Conservation (phyloP, 441 rosid species). For the Dalechampia spathulata region DNA sequence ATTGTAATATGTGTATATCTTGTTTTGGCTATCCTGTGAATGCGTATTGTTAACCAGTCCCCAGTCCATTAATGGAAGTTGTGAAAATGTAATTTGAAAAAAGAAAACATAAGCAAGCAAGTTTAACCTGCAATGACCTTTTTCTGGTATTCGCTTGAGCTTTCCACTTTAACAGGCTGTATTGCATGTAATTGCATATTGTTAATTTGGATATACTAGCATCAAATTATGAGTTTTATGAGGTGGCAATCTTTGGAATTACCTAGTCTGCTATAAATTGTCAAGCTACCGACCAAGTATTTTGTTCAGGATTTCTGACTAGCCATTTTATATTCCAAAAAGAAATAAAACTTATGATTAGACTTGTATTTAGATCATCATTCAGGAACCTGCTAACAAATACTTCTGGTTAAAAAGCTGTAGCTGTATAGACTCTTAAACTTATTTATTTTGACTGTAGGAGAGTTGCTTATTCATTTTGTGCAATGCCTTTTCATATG, state of each 20-base stretch:
- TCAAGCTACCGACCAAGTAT: background rate
- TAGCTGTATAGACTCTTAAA: no score
- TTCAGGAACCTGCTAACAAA: no score
- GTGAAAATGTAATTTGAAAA: background rate
- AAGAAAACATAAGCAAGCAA: background rate
- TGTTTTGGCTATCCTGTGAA: background rate
- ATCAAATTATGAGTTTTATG: no score
- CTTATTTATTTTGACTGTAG: no score
- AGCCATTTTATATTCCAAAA: no score
- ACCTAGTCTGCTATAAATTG: no score
- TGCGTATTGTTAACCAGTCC: background rate
- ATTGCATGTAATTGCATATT: background rate
- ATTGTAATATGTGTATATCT: background rate
- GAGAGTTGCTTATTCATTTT: background rate
- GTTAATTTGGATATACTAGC: background rate
- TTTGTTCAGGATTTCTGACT: background rate
- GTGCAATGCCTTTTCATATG: background rate
- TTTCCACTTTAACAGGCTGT: background rate
- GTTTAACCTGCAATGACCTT: background rate
- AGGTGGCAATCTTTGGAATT: background rate
- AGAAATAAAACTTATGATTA: no score
- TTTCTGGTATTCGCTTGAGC: background rate
- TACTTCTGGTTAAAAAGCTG: no score
- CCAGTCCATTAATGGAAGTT: background rate
- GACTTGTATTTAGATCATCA: no score